Evolutionary conservation across 352 stramenopile species (phyloP), one percentile per base, ranked within the genome.

Genomic region (Phytopythium cucurbitacearum): DNA sequence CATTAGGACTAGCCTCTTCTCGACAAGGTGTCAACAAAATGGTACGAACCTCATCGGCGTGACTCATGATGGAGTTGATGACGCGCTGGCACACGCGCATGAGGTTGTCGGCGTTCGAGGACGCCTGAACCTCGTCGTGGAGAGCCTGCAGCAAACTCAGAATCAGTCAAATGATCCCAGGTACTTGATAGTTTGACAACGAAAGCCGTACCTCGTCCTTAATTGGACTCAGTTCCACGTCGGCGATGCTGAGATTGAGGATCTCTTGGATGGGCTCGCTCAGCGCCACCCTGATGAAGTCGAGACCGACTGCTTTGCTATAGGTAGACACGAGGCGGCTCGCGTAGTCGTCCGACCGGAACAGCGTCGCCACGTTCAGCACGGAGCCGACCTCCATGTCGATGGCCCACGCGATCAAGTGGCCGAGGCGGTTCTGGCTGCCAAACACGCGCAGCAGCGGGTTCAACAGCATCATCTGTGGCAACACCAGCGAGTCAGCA

Each of bases 31-130:
- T 32, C 3, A 11, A n/a, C 13, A 15, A 11, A 11, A 3, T 38
- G 48, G 8, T 28, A 40, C 48, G 13, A 9, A 87, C 73, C 41
- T 66, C 64, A 35, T 80, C 51, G 1, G 75, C 69, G 59, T 92
- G 86, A 34, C 67, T 66, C 15, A 91, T 52, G 48, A 95, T 90
- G 36, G 80, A 85, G 48, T 95, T 80, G 15, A 95, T 73, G 38
- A 95, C 87, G 13, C 75, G 62, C 56, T 95, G 85, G 44, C 85
- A 95, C 5, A 80, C 73, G n/a, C 57, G 56, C 85, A 93, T 95
- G 16, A 95, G 61, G 50, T 92, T 94, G 0, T 70, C 69, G 3
- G 85, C 85, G 28, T 94, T 93, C 3, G 56, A 49, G n/a, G 61
- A 48, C 2, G 69, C 61, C 52, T 67, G 65, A 8, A 47, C 45